Conservation (phyloP, 768 basidiomycete species). For the Suillus discolor region DNA sequence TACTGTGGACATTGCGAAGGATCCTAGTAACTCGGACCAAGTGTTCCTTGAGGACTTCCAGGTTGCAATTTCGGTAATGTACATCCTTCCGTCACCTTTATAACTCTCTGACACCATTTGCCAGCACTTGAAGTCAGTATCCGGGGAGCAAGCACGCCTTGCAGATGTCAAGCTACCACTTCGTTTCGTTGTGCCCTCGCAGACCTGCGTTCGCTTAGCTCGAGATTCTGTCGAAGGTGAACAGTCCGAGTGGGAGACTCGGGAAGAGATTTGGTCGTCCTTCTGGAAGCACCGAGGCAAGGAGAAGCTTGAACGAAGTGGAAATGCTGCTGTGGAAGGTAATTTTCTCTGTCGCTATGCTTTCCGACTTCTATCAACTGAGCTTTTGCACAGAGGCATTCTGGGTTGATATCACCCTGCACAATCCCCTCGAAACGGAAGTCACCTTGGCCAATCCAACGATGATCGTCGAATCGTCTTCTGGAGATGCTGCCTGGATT, state of each 20-base stretch:
- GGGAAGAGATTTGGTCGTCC: slow-evolving; percentile 65
- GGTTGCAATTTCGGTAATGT: slow-evolving; percentile 76
- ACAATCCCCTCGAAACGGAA: slow-evolving; percentile 75
- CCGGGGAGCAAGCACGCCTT: slow-evolving; percentile 43
- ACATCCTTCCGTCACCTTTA: not conserved
- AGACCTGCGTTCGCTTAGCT: slow-evolving; percentile 60
- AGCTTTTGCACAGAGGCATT: slow-evolving; percentile 57
- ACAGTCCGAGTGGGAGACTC: slow-evolving; percentile 56
- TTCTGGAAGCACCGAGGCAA: slow-evolving; percentile 62
- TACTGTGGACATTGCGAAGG: slow-evolving; percentile 30
- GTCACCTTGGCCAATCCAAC: slow-evolving; percentile 68
- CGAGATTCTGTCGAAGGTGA: slow-evolving; percentile 49
- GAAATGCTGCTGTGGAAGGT: slow-evolving; percentile 70
- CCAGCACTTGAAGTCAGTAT: slow-evolving; percentile 76
- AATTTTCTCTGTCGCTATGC: slow-evolving; percentile 16
- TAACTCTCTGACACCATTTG: slow-evolving; percentile 9
- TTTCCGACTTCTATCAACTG: slow-evolving; percentile 3
- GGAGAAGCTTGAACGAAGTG: slow-evolving; percentile 53
- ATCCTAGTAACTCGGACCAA: slow-evolving; percentile 52
- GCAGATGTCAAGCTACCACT: slow-evolving; percentile 63
- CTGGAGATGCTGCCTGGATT: slow-evolving; percentile 32
- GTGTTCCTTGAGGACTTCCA: slow-evolving; percentile 86
- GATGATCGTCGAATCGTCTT: slow-evolving; percentile 47
- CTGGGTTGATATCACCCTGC: slow-evolving; percentile 71
- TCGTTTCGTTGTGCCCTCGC: slow-evolving; percentile 59